A percentile compares a stretch with the other conserved stretches of the same genome.
These are phyloP conservation scores for Xylaria sp. DNA, from an alignment of 2,329 filamentous ascomycete genomes.

Conservation along the genomic window DNA sequence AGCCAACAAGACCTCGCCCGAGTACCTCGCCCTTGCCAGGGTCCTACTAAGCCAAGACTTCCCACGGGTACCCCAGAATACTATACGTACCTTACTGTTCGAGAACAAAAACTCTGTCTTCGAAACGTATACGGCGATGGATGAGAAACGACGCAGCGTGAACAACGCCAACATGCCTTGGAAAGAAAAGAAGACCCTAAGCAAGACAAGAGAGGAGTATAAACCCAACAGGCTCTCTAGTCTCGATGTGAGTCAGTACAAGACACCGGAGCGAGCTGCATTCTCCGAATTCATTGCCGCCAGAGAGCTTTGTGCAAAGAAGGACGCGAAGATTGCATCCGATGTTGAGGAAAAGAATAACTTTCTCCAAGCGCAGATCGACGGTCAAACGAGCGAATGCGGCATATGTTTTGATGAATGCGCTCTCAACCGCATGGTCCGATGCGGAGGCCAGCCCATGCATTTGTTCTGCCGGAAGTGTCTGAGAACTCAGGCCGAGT, in stretches of 20 bases:
- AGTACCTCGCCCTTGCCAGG: slow-evolving; percentile 41
- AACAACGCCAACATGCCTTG: slow-evolving; percentile 38
- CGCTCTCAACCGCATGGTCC: slow-evolving; percentile 73
- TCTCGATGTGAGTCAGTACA: slow-evolving; percentile 39
- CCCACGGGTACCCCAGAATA: slow-evolving; percentile 45
- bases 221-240: slow-evolving; percentile 32
- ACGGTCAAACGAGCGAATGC: slow-evolving; percentile 72
- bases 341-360: slow-evolving; percentile 53
- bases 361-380: slow-evolving; percentile 54
- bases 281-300: slow-evolving; percentile 56
- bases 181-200: slow-evolving; percentile 48
- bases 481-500: slow-evolving; percentile 72
- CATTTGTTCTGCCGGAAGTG: slow-evolving; percentile 80
- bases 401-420: slow-evolving; percentile 77
- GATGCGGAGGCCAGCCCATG: slow-evolving; percentile 67
- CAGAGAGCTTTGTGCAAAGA: slow-evolving; percentile 47
- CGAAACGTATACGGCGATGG: slow-evolving; percentile 51
- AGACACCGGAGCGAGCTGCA: slow-evolving; percentile 45
- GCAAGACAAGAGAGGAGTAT: slow-evolving; percentile 40
- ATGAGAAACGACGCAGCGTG: slow-evolving; percentile 44
- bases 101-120: slow-evolving; percentile 48
- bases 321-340: slow-evolving; percentile 44
- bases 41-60: slow-evolving; percentile 53
- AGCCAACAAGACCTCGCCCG: slow-evolving; percentile 2
- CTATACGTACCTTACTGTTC: slow-evolving; percentile 44